phyloP scores from a whole-genome alignment of 331 rosid genomes.

The Rhamnella rubrinervis region DNA sequence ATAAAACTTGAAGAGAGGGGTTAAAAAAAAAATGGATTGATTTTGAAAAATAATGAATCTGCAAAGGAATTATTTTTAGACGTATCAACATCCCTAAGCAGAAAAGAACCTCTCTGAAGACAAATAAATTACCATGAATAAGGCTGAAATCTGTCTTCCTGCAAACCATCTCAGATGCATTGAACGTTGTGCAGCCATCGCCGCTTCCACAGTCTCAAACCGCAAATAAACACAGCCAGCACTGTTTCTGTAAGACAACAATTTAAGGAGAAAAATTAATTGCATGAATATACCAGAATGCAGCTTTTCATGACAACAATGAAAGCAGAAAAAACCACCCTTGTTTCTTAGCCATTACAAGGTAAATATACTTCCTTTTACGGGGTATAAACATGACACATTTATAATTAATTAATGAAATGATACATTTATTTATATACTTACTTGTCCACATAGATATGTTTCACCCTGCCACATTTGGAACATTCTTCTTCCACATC shows the following conservation, averaged over 20 bases:
- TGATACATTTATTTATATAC: conserved; percentile 15
- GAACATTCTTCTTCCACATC: conserved; percentile 97
- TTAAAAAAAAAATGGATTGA: too few species aligned
- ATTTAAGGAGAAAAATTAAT: not conserved
- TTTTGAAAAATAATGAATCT: too few species aligned
- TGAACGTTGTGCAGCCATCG: conserved; percentile 81
- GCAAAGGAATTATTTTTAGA: not conserved
- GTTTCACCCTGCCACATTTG: conserved; percentile 86
- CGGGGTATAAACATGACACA: not conserved
- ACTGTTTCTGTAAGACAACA: conserved; percentile 57
- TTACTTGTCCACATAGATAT: conserved; percentile 92
- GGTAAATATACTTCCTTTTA: too few species aligned
- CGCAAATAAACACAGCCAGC: conserved; percentile 86
- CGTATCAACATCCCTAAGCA: not conserved
- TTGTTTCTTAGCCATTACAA: not conserved
- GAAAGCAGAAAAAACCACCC: not conserved
- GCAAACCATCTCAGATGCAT: conserved; percentile 99
- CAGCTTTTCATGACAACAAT: not conserved
- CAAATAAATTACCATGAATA: conserved; percentile 64
- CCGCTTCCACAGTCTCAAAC: conserved; percentile 79
- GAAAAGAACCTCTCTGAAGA: not conserved
- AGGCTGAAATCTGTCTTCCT: conserved; percentile 75
- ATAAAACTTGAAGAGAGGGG: too few species aligned
- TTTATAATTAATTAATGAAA: not conserved
- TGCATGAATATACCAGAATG: not conserved